Percentiles rank a stretch among this genome's conserved stretches.
phyloP scores from a whole-genome alignment of 2,329 filamentous ascomycete species.

The Fusarium udum region DNA sequence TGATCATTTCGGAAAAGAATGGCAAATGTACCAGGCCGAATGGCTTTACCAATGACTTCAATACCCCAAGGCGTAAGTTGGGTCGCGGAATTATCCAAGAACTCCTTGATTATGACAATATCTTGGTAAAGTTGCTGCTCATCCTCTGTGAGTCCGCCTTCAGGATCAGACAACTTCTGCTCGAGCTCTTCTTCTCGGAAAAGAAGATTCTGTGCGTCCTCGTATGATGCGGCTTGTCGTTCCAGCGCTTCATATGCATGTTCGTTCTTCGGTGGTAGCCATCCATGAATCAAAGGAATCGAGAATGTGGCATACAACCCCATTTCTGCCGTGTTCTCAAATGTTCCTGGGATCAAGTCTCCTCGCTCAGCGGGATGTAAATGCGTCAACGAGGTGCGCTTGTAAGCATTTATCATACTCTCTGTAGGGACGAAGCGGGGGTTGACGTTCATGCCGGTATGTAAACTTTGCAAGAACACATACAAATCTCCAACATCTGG shows the following conservation, averaged over 20 bases:
- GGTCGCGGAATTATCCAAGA: slow-evolving; percentile 81
- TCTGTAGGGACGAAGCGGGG: slow-evolving; percentile 78
- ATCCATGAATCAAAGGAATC: slow-evolving; percentile 90
- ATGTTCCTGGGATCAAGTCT: slow-evolving; percentile 71
- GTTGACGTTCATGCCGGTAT: slow-evolving; percentile 98
- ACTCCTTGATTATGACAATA: slow-evolving; percentile 83
- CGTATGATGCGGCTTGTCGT: slow-evolving; percentile 83
- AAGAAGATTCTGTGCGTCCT: slow-evolving; percentile 89
- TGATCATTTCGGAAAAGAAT: slow-evolving; percentile 98
- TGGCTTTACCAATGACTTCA: slow-evolving; percentile 73
- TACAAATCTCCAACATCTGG: slow-evolving; percentile 92
- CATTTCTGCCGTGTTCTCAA: slow-evolving; percentile 89
- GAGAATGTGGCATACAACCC: slow-evolving; percentile 89
- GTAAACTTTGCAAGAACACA: slow-evolving; percentile 84
- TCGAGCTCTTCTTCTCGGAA: slow-evolving; percentile 92
- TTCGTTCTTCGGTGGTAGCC: slow-evolving; percentile 78
- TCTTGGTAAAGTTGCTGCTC: slow-evolving; percentile 87
- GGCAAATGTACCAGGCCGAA: slow-evolving; percentile 81
- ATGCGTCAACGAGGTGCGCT: slow-evolving; percentile 63
- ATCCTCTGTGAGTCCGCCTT: slow-evolving; percentile 67
- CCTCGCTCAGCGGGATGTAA: slow-evolving; percentile 61
- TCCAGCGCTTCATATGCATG: slow-evolving; percentile 75
- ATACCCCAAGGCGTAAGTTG: slow-evolving; percentile 88
- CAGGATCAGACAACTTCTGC: slow-evolving; percentile 66
- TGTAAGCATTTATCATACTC: slow-evolving; percentile 57